Percentiles rank a stretch among this genome's conserved stretches.
These are phyloP conservation scores for Mimosa bimucronata DNA, from an alignment of 306 rosid genomes.

Conservation along the genomic window DNA sequence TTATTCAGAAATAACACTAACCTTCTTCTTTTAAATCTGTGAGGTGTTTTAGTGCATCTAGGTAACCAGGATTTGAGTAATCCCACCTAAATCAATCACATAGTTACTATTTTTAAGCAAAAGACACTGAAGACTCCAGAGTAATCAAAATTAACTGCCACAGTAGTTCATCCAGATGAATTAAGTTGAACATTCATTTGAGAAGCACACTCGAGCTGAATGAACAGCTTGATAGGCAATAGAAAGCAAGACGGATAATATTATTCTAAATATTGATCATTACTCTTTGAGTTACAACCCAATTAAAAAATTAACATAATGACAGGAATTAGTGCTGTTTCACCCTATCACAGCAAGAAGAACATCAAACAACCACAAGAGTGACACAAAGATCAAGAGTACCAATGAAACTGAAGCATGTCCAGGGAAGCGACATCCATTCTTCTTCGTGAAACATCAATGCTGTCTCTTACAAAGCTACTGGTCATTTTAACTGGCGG, in stretches of 20 bases:
- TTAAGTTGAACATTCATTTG: constrained; percentile 21
- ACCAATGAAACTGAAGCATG: constrained; percentile 99
- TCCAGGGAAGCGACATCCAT: constrained; percentile 94
- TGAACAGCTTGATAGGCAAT: neutral
- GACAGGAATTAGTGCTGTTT: constrained; percentile 16
- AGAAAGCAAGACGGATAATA: constrained; percentile 27
- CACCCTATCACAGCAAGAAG: neutral
- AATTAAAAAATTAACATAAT: constrained; percentile 14
- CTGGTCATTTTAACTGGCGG: constrained; percentile 97
- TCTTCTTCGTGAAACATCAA: constrained; percentile 84
- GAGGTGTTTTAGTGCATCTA: constrained; percentile 93
- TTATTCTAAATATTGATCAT: constrained; percentile 29
- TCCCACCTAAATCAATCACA: constrained; percentile 81
- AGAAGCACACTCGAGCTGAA: neutral
- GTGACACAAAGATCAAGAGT: constrained; percentile 25
- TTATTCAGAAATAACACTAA: constrained; percentile 39
- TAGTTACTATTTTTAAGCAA: constrained; percentile 8
- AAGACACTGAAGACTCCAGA: constrained; percentile 5
- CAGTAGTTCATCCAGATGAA: constrained; percentile 23
- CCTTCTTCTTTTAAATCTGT: constrained; percentile 92
- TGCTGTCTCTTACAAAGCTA: constrained; percentile 80
- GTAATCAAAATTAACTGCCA: constrained; percentile 13
- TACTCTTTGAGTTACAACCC: constrained; percentile 4
- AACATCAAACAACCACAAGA: constrained; percentile 17
- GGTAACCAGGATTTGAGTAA: constrained; percentile 83